Conservation (phyloP, 257 asterid genomes). For the Solanum paucissectum region DNA sequence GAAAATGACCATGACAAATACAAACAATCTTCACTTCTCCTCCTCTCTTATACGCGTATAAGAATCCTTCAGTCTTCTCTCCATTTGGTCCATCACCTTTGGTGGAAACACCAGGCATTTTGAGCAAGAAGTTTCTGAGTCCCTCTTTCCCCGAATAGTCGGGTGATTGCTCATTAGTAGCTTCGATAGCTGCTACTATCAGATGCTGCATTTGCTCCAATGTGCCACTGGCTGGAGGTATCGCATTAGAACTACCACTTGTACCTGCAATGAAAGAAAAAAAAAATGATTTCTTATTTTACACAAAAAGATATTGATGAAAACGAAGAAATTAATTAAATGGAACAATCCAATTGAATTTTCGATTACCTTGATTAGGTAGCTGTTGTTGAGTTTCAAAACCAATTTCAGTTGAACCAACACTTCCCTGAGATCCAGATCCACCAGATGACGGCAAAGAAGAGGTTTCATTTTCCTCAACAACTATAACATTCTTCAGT, state of each 20-base stretch:
- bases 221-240: neutral
- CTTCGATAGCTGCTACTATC: neutral
- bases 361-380: constrained; percentile 31
- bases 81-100: constrained; percentile 37
- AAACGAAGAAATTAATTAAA: neutral
- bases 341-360: neutral
- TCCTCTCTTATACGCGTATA: constrained; percentile 45
- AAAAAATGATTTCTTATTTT: too few relatives aligned
- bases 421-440: constrained; percentile 43
- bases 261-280: neutral
- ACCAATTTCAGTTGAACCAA: constrained; percentile 40
- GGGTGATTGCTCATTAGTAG: neutral
- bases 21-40: constrained; percentile 65
- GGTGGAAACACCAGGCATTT: constrained; percentile 66
- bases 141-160: neutral
- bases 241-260: neutral
- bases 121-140: constrained; percentile 8
- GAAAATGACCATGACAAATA: constrained; percentile 68
- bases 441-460: constrained; percentile 24
- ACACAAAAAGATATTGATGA: neutral
- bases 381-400: constrained; percentile 15
- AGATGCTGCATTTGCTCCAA: neutral
- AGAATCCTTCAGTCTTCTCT: constrained; percentile 43
- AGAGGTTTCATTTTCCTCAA: constrained; percentile 6
- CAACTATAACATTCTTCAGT: constrained; percentile 31